Evolutionary conservation across 1,284 basidiomycete genomes (phyloP), one percentile per base, ranked within the genome.

Genomic region (Vanrija sp.): DNA sequence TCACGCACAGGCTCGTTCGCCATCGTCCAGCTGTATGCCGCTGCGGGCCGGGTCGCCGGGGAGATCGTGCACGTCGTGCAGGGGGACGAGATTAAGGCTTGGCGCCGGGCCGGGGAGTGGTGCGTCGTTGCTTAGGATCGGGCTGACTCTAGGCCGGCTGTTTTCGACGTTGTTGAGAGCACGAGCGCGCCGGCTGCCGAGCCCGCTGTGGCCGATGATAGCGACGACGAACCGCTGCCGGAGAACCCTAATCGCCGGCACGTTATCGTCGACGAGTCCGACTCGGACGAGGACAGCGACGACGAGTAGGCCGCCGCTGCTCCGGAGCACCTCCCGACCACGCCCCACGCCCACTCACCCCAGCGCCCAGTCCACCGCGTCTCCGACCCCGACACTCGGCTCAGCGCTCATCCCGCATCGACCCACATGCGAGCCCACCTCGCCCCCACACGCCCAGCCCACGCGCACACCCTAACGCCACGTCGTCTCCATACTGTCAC

Each of bases 171-270:
- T 31, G 31, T 31, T 14, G 31, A 31, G 31, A 31, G 12, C 5
- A 12, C 31, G 7, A 9, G 12, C 15, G 31, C 12, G 10, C 12
- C 12, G 31, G 31, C 12, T 9, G 12, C 31, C 89, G 20, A 85
- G 84, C 76, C 93, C 91, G 35, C 91, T 90, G 59, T 93, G 90
- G 35, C 90, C 91, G 19, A 94, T 78, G 36, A 94, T 80, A 6
- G 85, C 88, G 44, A 85, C 81, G 16, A 86, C 83, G 61, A 59
- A 14, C 31, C 31, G 12, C 31, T 31, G 31, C 31, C 82, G 12
- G 94, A 91, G 91, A 87, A 91, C 71, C 90, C 90, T 1, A 54
- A 41, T 15, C 51, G 57, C 2, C 45, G 54, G 38, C 38, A 39
- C 38, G 18, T 39, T 7, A 31, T 31, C 10, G 31, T 31, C 31